These are phyloP conservation scores for Sporothrix pallida DNA, from an alignment of 2,329 filamentous ascomycete species.

Conservation along the genomic window DNA sequence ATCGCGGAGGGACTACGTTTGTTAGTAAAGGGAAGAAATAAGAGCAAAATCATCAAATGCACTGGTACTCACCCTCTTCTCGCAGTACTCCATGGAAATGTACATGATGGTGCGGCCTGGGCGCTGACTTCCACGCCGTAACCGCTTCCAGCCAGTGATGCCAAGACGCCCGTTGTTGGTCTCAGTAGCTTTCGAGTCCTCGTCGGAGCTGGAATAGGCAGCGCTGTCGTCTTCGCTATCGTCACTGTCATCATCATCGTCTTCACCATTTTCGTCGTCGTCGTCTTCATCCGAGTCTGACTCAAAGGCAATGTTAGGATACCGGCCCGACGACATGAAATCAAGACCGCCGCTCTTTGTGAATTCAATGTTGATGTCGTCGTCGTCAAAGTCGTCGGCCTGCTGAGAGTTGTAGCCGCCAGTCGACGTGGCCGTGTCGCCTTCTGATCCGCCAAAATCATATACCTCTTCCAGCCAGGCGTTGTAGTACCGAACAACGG, in stretches of 20 bases:
- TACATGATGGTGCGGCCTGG: constrained; percentile 78
- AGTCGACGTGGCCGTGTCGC: constrained; percentile 60
- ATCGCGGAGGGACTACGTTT: constrained; percentile 76
- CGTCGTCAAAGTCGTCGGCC: constrained; percentile 40
- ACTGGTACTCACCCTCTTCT: constrained; percentile 67
- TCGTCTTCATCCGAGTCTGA: constrained; percentile 56
- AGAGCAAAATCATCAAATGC: neutral
- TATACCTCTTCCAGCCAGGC: constrained; percentile 85
- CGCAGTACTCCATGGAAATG: constrained; percentile 99
- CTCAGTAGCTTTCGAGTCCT: constrained; percentile 36
- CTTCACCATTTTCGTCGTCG: constrained; percentile 46
- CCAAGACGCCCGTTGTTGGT: constrained; percentile 34
- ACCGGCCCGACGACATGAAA: constrained; percentile 87
- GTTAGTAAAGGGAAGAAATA: constrained; percentile 33
- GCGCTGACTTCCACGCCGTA: constrained; percentile 50
- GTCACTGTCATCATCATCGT: constrained; percentile 38
- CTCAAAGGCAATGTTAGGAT: constrained; percentile 78
- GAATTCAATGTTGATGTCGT: constrained; percentile 61
- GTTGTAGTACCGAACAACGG: constrained; percentile 87
- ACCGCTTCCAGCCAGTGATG: constrained; percentile 35
- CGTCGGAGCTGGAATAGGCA: constrained; percentile 33
- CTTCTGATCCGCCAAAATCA: constrained; percentile 61
- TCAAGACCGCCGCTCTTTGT: constrained; percentile 80
- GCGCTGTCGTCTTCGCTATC: constrained; percentile 33
- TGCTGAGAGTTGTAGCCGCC: constrained; percentile 45